Base-by-base conservation (phyloP, 495 filamentous ascomycete genomes). In the Penicillium ucsense region DNA sequence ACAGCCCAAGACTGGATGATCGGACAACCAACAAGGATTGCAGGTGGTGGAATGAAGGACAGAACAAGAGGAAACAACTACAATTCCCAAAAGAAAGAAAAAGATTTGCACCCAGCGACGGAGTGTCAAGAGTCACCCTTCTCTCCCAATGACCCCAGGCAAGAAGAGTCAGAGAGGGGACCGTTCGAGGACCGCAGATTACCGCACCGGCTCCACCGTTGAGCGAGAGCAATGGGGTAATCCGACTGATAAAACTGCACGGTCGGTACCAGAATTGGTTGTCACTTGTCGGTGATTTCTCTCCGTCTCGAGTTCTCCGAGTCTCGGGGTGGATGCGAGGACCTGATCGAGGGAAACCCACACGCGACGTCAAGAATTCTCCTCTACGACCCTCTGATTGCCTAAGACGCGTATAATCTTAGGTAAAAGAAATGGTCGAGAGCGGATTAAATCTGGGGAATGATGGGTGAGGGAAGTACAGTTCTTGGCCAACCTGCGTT, bases 291-390 rank as follows among this genome's bases (percentile, higher is more conserved):
- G 1, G 20, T 20, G 20, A 20, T 20, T 20, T 20, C 20, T 20
- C 20, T 20, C 20, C 20, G 20, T 20, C 20, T 20, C 20, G 20
- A 20, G 20, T 20, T 20, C 2, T 20, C 20, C 20, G 20, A 20
- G 20, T 20, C 20, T 20, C 20, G 20, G 20, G 20, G 20, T 20
- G 20, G 20, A 20, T 20, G 1, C 20, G 20, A 20, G 20, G 20
- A 20, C 1, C 20, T 20, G 2, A 20, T 20, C 20, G 20, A 20
- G 20, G 20, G 20, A 55, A 57, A 62, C 52, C 56, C 59, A 41
- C 41, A 52, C 47, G 43, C 50, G 52, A 60, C 55, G 51, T 36
- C 44, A 52, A 50, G 31, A 45, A 47, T 48, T 43, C 49, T 49
- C 9, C 12, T n/a, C 39, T 32, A 5, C 32, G 12, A 20, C 44